Evolutionary conservation across 78 protist species (phyloP), one percentile per base, ranked within the genome.

Genomic region (Protostelium mycophagum): DNA sequence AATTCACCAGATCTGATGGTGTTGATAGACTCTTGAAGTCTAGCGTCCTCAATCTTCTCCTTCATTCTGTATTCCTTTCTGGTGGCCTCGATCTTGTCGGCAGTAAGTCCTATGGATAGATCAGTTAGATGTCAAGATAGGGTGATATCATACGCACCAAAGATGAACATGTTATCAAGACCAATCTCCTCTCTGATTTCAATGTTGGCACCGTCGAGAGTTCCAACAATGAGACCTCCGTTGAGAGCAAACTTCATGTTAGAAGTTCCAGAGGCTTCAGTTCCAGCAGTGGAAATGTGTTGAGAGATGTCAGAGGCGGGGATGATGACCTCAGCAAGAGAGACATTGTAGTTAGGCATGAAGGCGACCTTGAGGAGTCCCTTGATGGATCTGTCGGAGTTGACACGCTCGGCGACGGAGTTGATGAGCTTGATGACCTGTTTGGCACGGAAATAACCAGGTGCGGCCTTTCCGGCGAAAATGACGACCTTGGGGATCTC

Each of bases 381-480:
- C 36, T 88, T 86, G 83, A 93, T 91, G 39, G 87, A 94, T 29
- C 97, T 94, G 88, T 98, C 98, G 90, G 83, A 85, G 95, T 98
- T 98, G 95, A 97, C 94, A 16, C 94, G 97, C 38, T 97, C 94
- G 34, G 98, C 98, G 28, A 98, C 98, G 34, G 92, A 83, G 96
- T 91, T 95, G 89, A 97, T 97, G 73, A 98, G 93, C 87, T 96
- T 96, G 93, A 98, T 97, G 91, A 95, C 96, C 86, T 85, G 28
- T 95, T 98, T 98, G 38, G 99, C 99, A 89, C 86, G 95, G 89
- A 94, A 85, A 89, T 98, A 98, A 10, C 98, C 99, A 35, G 99
- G 97, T 1, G 99, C 99, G 0, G 98, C 98, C 93, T 98, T 98
- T 31, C 99, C 99, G 36, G 96, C 98, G 37, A 98, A 89, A 86